Percentiles rank a stretch among this genome's conserved stretches.
These are phyloP conservation scores for Diaporthe vexans DNA, from an alignment of 2,329 filamentous ascomycete species.

Conservation along the genomic window DNA sequence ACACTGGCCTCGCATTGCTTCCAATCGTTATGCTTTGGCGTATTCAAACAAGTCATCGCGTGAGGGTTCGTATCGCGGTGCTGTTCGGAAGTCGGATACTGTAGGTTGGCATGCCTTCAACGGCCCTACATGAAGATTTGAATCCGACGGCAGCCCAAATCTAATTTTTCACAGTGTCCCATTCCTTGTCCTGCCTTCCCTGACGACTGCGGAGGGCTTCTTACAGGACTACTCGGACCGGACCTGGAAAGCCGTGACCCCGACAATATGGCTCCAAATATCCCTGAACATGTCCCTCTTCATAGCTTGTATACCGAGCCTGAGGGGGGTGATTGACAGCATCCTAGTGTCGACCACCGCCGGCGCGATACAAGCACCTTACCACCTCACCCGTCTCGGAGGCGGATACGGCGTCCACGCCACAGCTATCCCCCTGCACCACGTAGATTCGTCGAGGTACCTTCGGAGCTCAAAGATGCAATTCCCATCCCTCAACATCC, in stretches of 20 bases:
- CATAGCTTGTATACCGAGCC: background rate
- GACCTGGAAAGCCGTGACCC: background rate
- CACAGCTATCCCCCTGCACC: background rate
- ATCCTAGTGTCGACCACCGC: background rate
- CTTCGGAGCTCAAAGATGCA: background rate
- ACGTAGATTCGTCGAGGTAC: background rate
- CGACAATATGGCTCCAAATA: background rate
- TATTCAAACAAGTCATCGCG: background rate
- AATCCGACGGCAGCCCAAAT: no score
- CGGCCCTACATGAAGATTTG: no score
- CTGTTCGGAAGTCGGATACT: slow-evolving; percentile 5
- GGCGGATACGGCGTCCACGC: background rate
- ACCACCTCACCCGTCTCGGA: background rate
- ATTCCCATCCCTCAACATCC: background rate
- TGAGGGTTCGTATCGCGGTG: background rate
- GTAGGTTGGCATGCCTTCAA: background rate
- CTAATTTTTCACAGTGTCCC: background rate
- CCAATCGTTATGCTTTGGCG: slow-evolving; percentile 1
- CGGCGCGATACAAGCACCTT: background rate
- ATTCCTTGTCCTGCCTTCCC: background rate
- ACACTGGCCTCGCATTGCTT: background rate
- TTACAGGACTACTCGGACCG: background rate
- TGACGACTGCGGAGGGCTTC: background rate
- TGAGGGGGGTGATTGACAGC: background rate
- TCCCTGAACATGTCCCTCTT: background rate